Evolutionary conservation across 345 rosid genomes (phyloP), one percentile per base, ranked within the genome.

Genomic region (Pugionium cornutum): DNA sequence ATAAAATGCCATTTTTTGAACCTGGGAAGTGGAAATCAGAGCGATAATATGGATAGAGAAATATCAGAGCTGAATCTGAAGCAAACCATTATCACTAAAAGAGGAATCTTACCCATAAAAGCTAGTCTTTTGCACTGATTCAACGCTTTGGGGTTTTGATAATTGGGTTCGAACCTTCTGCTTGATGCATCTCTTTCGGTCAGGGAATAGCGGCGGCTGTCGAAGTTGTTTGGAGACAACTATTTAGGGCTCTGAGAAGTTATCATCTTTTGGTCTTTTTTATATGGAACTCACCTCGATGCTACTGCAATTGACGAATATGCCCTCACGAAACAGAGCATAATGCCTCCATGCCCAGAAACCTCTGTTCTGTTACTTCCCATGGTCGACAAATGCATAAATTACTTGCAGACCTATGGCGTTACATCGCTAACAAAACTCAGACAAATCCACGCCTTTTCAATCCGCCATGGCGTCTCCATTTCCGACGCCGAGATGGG

Each of bases 391-490:
- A 84, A 64, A 75, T 91, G 91, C 82, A 72, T 83, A 56, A 30
- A 62, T 4, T 88, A 85, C 36, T 26, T 89, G 62, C 86, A 85
- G 33, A 71, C 34, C 0, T 30, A 50, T 11, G 71, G 78, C 49
- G 80, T 69, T 33, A 63, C 89, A 35, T 89, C 95, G 40, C 26
- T 64, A 7, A 58, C 46, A 64, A 80, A 75, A 72, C 75, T 89
- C 69, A 84, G 72, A 60, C 83, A 87, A 77, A 72, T 87, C 64
- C 95, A 89, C 34, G 91, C 83, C 44, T 81, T 89, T 77, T 85
- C 86, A 26, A 75, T 89, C 74, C 82, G 87, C 48, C 81, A 68
- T 45, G 97, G 97, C 0, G 76, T 83, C 43, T 77, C 81, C 6
- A 59, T 74, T 58, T 36, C 82, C 45, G 47, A 81, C 32, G 70